Conservation (phyloP, 257 asterid genomes). For the Solanum verrucosum region DNA sequence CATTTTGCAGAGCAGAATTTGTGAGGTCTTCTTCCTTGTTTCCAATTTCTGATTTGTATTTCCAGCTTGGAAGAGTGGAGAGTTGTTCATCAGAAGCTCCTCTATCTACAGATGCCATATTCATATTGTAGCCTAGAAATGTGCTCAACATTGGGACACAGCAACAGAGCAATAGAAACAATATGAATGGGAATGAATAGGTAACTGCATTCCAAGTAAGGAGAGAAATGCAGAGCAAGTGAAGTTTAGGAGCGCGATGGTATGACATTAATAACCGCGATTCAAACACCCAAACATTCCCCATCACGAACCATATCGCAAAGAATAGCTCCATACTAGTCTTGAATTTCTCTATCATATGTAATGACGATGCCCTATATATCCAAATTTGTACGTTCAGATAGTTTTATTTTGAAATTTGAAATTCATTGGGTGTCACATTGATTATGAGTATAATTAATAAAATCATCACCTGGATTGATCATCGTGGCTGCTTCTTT, state of each 20-base stretch:
- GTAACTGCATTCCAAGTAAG: slow-evolving; percentile 83
- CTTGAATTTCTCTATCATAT: slow-evolving; percentile 43
- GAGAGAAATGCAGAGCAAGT: slow-evolving; percentile 69
- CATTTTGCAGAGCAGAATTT: slow-evolving; percentile 7
- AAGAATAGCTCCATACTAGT: slow-evolving; percentile 57
- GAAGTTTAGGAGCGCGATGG: slow-evolving; percentile 63
- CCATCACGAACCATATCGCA: slow-evolving; percentile 98
- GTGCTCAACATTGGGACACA: slow-evolving; percentile 68
- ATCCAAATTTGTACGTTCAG: neutral
- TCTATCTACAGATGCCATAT: slow-evolving; percentile 47
- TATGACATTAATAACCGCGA: slow-evolving; percentile 69
- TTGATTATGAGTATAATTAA: neutral
- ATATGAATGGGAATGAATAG: slow-evolving; percentile 81
- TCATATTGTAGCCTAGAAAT: slow-evolving; percentile 81
- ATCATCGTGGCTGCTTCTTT: slow-evolving; percentile 35
- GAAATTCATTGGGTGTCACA: neutral
- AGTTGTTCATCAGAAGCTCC: slow-evolving; percentile 85
- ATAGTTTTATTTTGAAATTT: neutral
- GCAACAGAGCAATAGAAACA: slow-evolving; percentile 71
- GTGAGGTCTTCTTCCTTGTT: neutral
- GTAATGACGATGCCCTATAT: slow-evolving; percentile 7
- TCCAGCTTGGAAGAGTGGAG: slow-evolving; percentile 53
- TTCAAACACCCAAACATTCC: slow-evolving; percentile 89
- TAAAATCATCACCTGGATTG: slow-evolving; percentile 36
- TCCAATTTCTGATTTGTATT: slow-evolving; percentile 28